phyloP scores from a whole-genome alignment of 176 grass and related monocot species.

The Pontederia crassipes region DNA sequence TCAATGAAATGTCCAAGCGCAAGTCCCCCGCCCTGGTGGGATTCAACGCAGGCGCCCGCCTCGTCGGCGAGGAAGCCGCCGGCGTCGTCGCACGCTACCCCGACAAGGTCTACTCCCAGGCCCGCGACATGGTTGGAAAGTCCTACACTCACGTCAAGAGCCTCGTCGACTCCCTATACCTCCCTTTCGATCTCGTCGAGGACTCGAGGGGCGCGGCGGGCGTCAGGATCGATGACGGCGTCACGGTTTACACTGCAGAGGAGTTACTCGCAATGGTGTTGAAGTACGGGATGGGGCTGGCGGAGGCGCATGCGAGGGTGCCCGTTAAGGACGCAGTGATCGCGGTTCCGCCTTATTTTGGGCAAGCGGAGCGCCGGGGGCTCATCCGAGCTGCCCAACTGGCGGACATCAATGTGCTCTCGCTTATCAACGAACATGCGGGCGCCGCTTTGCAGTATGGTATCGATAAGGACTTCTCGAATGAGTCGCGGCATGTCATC shows the following conservation, averaged over 20 bases:
- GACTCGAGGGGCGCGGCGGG: conserved; percentile 66
- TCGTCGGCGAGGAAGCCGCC: conserved; percentile 83
- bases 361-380: conserved; percentile 73
- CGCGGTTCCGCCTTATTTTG: conserved; percentile 77
- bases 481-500: conserved; percentile 71
- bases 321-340: conserved; percentile 79
- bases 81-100: conserved; percentile 83
- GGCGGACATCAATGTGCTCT: conserved; percentile 70
- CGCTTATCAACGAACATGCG: conserved; percentile 93
- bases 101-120: conserved; percentile 66
- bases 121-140: conserved; percentile 79
- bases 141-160: conserved; percentile 47
- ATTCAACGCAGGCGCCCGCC: conserved; percentile 57
- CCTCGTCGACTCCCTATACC: conserved; percentile 53
- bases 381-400: conserved; percentile 77
- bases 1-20: conserved; percentile 99
- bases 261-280: conserved; percentile 89
- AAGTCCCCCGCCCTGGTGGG: conserved; percentile 84
- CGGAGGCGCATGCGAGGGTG: conserved; percentile 52
- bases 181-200: conserved; percentile 70
- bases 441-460: conserved; percentile 95
- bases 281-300: conserved; percentile 57
- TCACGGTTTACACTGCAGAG: conserved; percentile 52
- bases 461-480: conserved; percentile 93
- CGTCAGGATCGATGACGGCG: conserved; percentile 56